Evolutionary conservation across 495 filamentous ascomycete genomes (phyloP).

Genomic region (Tuber brumale): DNA sequence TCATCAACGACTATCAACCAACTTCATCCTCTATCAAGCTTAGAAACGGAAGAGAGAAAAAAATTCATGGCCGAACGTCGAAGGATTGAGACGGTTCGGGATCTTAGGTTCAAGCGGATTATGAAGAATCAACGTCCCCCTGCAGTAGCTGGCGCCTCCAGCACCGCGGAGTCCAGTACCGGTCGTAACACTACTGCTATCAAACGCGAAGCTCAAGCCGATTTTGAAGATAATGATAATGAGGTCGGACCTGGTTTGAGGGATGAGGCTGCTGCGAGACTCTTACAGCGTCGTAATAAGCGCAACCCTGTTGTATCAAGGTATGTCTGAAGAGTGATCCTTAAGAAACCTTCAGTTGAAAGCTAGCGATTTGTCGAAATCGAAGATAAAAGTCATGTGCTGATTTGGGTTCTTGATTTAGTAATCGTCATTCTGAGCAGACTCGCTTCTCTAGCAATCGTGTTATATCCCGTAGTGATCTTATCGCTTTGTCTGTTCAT

Average conservation of each 20-base stretch:
- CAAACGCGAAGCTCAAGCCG: not conserved
- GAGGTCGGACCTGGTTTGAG: not conserved
- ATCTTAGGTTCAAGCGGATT: not conserved
- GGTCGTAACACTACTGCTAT: not conserved
- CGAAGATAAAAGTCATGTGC: not conserved
- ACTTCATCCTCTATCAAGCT: not conserved
- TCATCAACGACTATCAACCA: not conserved
- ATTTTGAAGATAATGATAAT: not conserved
- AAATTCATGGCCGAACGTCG: not conserved
- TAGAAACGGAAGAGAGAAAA: not conserved
- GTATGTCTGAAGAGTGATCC: not conserved
- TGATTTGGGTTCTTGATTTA: not conserved
- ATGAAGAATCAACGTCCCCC: not conserved
- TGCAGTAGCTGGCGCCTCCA: not conserved
- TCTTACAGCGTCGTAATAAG: not conserved
- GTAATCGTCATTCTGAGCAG: not conserved
- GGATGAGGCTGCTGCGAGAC: not conserved
- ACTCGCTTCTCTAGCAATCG: conserved; percentile 4
- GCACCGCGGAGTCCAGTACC: not conserved
- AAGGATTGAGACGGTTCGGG: not conserved
- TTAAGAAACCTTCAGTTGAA: not conserved
- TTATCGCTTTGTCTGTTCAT: not conserved
- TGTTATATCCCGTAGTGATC: conserved; percentile 7
- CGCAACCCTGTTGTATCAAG: not conserved
- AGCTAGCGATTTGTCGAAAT: not conserved